Conservation (phyloP, 148 eudicot genomes). For the Rhododendron williamsianum region DNA sequence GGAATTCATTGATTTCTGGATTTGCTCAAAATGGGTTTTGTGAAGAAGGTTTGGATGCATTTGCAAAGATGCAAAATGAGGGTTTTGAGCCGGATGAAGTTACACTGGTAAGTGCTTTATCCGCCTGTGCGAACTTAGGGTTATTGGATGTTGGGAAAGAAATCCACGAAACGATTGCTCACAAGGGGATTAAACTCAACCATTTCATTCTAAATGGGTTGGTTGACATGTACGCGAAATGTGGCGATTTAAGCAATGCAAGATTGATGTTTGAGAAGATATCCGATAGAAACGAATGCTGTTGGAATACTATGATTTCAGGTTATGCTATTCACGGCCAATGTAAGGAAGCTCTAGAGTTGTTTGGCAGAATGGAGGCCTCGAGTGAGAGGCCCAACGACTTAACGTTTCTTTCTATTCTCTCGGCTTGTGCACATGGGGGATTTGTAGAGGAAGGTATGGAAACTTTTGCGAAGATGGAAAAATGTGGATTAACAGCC, state of each 20-base stretch:
- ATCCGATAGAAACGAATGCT: slow-evolving; percentile 23
- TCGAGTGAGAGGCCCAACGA: slow-evolving; percentile 40
- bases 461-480: slow-evolving; percentile 44
- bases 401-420: slow-evolving; percentile 50
- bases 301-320: slow-evolving; percentile 67
- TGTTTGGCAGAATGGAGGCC: slow-evolving; percentile 42
- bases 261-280: slow-evolving; percentile 41
- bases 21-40: slow-evolving; percentile 56
- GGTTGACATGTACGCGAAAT: slow-evolving; percentile 76
- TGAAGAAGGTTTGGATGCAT: slow-evolving; percentile 44
- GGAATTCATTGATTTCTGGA: slow-evolving; percentile 60
- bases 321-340: slow-evolving; percentile 59
- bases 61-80: slow-evolving; percentile 35
- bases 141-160: slow-evolving; percentile 47
- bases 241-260: slow-evolving; percentile 61
- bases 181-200: slow-evolving; percentile 30
- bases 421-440: slow-evolving; percentile 66
- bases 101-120: slow-evolving; percentile 47
- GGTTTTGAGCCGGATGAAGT: slow-evolving; percentile 67
- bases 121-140: slow-evolving; percentile 67
- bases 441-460: slow-evolving; percentile 58
- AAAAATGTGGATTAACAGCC: slow-evolving; percentile 36
- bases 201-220: slow-evolving; percentile 53
- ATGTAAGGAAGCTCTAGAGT: slow-evolving; percentile 42
- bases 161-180: slow-evolving; percentile 34